These are phyloP conservation scores for Cladosporium colombiae DNA, from an alignment of 2,329 filamentous ascomycete genomes.

Conservation along the genomic window DNA sequence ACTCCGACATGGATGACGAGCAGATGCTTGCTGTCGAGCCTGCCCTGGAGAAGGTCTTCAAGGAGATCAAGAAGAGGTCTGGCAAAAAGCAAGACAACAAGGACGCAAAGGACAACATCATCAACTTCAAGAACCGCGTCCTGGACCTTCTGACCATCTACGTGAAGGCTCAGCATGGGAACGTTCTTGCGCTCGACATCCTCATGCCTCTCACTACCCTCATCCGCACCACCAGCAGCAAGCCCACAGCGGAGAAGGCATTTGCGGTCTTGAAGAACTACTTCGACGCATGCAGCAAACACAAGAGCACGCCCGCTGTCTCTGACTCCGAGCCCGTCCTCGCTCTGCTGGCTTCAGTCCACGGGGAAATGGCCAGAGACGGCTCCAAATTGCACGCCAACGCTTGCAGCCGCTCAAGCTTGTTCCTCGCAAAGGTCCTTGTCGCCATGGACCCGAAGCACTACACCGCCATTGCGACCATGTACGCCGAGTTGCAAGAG, in stretches of 20 bases:
- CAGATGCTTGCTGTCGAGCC: constrained; percentile 90
- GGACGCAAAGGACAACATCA: constrained; percentile 82
- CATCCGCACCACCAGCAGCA: constrained; percentile 73
- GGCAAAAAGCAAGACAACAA: constrained; percentile 82
- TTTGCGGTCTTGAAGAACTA: constrained; percentile 71
- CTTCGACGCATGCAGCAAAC: constrained; percentile 62
- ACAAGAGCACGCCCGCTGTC: constrained; percentile 39
- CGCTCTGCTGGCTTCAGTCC: constrained; percentile 64
- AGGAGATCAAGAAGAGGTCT: constrained; percentile 63
- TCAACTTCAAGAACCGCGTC: constrained; percentile 93
- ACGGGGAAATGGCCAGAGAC: constrained; percentile 65
- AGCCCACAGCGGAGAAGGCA: constrained; percentile 73
- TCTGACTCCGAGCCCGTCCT: constrained; percentile 46
- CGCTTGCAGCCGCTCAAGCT: constrained; percentile 71
- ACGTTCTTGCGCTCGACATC: constrained; percentile 66
- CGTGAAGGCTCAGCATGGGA: constrained; percentile 73
- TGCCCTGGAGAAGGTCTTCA: constrained; percentile 82
- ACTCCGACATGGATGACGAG: constrained; percentile 88
- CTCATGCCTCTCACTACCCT: constrained; percentile 76
- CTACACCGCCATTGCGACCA: constrained; percentile 41
- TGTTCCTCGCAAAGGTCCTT: constrained; percentile 66
- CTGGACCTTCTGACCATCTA: constrained; percentile 86
- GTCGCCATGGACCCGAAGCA: constrained; percentile 49
- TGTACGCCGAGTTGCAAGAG: constrained; percentile 47
- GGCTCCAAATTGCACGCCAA: constrained; percentile 69